Evolutionary conservation across 2,329 filamentous ascomycete species (phyloP).

Genomic region (Calonectria multiphialidica): DNA sequence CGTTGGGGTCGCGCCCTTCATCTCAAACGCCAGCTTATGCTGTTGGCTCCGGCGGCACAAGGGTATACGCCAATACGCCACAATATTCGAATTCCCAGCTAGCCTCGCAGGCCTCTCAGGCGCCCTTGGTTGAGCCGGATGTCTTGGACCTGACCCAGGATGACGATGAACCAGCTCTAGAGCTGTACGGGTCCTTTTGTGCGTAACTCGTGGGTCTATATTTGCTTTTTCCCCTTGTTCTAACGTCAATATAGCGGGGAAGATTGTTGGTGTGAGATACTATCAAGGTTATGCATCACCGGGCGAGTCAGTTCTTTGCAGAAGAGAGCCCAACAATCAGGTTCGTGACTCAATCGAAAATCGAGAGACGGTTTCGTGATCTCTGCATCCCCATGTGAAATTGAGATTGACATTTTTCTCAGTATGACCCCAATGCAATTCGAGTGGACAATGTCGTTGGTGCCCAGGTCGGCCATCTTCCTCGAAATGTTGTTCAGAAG

Average conservation of each 20-base stretch:
- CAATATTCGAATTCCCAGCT: background rate
- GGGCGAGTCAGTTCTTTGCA: slow-evolving; percentile 73
- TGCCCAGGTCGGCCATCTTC: slow-evolving; percentile 83
- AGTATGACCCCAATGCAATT: slow-evolving; percentile 82
- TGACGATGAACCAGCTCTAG: slow-evolving; percentile 53
- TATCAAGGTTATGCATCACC: slow-evolving; percentile 72
- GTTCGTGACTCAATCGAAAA: slow-evolving; percentile 43
- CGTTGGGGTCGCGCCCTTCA: slow-evolving; percentile 21
- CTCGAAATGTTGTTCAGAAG: slow-evolving; percentile 74
- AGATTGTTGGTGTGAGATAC: slow-evolving; percentile 67
- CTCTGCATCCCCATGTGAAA: background rate
- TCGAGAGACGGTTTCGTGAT: background rate
- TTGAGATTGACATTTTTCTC: slow-evolving; percentile 4
- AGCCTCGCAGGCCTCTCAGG: slow-evolving; percentile 13
- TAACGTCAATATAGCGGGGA: slow-evolving; percentile 53
- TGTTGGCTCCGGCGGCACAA: slow-evolving; percentile 34
- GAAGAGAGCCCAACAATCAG: slow-evolving; percentile 75
- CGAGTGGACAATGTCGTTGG: slow-evolving; percentile 82
- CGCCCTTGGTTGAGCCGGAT: slow-evolving; percentile 50
- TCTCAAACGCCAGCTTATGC: slow-evolving; percentile 18
- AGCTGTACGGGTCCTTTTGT: slow-evolving; percentile 63
- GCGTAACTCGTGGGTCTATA: slow-evolving; percentile 28
- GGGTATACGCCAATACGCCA: slow-evolving; percentile 22
- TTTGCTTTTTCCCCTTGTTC: background rate
- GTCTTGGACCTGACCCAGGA: slow-evolving; percentile 58